A percentile compares a stretch with the other conserved stretches of the same genome.
Evolutionary conservation across 2,329 filamentous ascomycete genomes (phyloP).

Genomic region (Ceratocystis colombiana): DNA sequence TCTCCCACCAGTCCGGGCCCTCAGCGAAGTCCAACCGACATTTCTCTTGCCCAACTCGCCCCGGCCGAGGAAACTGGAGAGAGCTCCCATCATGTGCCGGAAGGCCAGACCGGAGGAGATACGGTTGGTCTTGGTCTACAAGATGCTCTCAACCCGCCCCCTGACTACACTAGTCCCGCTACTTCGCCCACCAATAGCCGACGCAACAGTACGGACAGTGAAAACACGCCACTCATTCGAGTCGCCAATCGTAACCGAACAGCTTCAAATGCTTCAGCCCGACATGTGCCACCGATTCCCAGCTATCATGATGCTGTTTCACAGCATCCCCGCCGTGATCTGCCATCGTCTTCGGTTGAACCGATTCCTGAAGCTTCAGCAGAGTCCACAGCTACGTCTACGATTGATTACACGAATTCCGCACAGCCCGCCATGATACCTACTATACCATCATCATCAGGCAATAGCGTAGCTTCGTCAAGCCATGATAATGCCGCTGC

Average conservation of each 20-base stretch:
- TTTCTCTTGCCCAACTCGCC: constrained; percentile 79
- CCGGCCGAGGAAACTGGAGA: constrained; percentile 64
- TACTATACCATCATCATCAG: constrained; percentile 4
- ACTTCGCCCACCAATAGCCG: constrained; percentile 48
- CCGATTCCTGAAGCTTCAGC: constrained; percentile 20
- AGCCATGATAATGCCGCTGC: not conserved
- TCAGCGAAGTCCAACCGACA: constrained; percentile 84
- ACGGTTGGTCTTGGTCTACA: constrained; percentile 40
- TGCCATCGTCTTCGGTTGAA: constrained; percentile 14
- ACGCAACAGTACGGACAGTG: constrained; percentile 48
- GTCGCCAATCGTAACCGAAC: constrained; percentile 44
- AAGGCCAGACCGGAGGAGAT: constrained; percentile 28
- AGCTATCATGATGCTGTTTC: constrained; percentile 68
- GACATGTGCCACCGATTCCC: constrained; percentile 57
- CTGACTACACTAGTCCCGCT: constrained; percentile 59
- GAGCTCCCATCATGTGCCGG: constrained; percentile 41
- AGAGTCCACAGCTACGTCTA: not conserved
- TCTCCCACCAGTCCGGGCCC: constrained; percentile 79
- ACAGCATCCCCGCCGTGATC: constrained; percentile 34
- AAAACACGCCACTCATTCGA: constrained; percentile 44
- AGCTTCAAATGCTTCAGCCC: constrained; percentile 39
- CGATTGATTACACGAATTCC: not conserved
- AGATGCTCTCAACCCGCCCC: constrained; percentile 53
- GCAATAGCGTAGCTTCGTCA: constrained; percentile 7
- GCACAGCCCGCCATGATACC: not conserved